Evolutionary conservation across 768 basidiomycete genomes (phyloP), one percentile per base, ranked within the genome.

Genomic region (Dioszegia aurantiaca): DNA sequence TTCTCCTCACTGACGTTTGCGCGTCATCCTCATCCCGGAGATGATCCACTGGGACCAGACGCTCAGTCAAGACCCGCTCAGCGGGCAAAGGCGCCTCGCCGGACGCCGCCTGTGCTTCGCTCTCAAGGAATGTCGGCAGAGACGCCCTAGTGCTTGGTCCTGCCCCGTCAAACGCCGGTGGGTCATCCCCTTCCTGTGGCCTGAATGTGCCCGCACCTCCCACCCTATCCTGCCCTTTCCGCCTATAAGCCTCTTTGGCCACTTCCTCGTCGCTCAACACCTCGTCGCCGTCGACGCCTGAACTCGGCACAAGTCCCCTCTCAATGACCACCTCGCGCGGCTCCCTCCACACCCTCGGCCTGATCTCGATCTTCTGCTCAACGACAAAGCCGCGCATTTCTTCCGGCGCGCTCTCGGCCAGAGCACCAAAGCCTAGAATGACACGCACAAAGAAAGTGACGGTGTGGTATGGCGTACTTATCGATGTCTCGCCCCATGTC

Each of bases 391-490:
- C 62, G 4, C 44, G 36, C 44, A 39, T 47, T 31, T 57, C 44
- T 21, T 48, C 54, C 10, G 30, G 51, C 3, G 59, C 45, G 2
- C 49, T 58, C 31, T 55, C 54, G 9, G 46, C 58, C 37, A 47
- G 24, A 11, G 51, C 55, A 3, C 69, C 67, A 76, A 93, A 91
- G 2, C 89, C 89, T 16, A 86, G 78, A 60, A 84, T 83, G 21
- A 92, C 79, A 51, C 84, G 81, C 53, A 97, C 78, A 39, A 83
- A 81, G 77, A 95, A 98, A 1, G 84, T 80, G 23, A 94, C 84
- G n/a, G 80, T 79, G 75, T 95, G 93, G 31, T 94, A 81, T 12
- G 93, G 81, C 0, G 91, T 90, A 2, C 82, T 77, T 74, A 93
- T 90, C 0, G 87, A 86, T 70, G 90, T 87, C 27, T 87, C 83